A percentile compares a stretch with the other conserved stretches of the same genome.
phyloP scores from a whole-genome alignment of 2,329 filamentous ascomycete genomes.

The Alternaria tenuissima region DNA sequence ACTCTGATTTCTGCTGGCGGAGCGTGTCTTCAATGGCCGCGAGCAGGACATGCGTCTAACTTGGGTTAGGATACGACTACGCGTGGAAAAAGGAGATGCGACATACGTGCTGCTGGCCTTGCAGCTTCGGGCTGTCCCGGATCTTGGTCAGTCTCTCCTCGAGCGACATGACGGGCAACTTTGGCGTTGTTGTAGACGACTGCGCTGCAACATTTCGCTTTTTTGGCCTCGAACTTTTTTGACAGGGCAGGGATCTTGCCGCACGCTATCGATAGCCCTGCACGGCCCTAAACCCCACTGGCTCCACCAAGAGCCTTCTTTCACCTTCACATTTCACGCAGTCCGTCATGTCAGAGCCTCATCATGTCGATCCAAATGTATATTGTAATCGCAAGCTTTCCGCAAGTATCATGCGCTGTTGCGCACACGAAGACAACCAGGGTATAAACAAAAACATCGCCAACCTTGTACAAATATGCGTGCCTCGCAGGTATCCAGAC shows the following conservation, averaged over 20 bases:
- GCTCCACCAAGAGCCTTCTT: conserved; percentile 5
- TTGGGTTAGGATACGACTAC: conserved; percentile 22
- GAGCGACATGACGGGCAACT: conserved; percentile 62
- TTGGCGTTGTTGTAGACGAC: conserved; percentile 24
- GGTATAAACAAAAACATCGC: conserved; percentile 24
- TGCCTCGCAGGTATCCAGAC: conserved; percentile 5
- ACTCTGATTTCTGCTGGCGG: conserved; percentile 82
- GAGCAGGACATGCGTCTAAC: conserved; percentile 82
- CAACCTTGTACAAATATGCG: conserved; percentile 11
- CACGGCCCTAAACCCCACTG: conserved; percentile 10
- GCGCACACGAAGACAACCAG: conserved; percentile 12
- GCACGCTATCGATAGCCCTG: conserved; percentile 26
- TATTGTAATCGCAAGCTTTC: conserved; percentile 7
- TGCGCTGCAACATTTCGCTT: conserved; percentile 10
- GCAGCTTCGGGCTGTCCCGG: conserved; percentile 86
- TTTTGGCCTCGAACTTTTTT: conserved; percentile 28
- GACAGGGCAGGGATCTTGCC: conserved; percentile 19
- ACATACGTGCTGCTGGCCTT: conserved; percentile 89
- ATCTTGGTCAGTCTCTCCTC: conserved; percentile 97
- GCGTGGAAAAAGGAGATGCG: conserved; percentile 10
- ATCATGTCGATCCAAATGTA: neutral
- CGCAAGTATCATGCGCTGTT: conserved; percentile 8
- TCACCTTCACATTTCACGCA: neutral
- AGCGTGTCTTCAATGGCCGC: conserved; percentile 93
- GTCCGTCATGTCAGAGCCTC: neutral